phyloP scores from a whole-genome alignment of 2,329 filamentous ascomycete species.

The Epichloe festucae region DNA sequence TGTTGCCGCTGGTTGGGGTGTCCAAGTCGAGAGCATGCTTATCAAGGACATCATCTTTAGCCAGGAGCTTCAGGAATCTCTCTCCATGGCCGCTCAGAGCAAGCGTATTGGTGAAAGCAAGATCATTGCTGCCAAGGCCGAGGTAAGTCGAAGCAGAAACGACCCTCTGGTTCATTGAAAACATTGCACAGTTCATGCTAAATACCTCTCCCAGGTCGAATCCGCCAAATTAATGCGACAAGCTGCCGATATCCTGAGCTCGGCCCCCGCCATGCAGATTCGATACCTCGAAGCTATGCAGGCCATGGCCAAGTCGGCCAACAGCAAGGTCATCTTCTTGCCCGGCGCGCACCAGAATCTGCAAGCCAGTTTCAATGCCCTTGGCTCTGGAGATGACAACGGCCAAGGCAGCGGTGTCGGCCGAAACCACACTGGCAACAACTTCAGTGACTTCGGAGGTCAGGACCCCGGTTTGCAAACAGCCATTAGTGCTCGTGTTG shows the following conservation, averaged over 20 bases:
- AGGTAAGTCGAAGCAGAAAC: conserved; percentile 29
- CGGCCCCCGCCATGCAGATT: conserved; percentile 95
- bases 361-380: conserved; percentile 27
- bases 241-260: conserved; percentile 85
- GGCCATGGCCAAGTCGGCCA: conserved; percentile 89
- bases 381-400: conserved; percentile 24
- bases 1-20: conserved; percentile 86
- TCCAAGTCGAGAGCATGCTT: conserved; percentile 93
- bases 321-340: conserved; percentile 79
- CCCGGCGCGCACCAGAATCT: conserved; percentile 49
- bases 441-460: conserved; percentile 38
- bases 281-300: conserved; percentile 98
- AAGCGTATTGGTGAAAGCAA: conserved; percentile 98
- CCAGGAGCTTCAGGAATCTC: conserved; percentile 84
- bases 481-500: conserved; percentile 67
- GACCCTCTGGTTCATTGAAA: not conserved
- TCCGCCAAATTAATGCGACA: conserved; percentile 85
- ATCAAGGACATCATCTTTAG: conserved; percentile 99
- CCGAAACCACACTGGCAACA: conserved; percentile 28
- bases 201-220: conserved; percentile 48
- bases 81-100: conserved; percentile 96
- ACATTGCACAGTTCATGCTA: not conserved
- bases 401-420: conserved; percentile 33
- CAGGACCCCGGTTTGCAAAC: conserved; percentile 55
- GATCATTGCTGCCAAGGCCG: conserved; percentile 91